Evolutionary conservation across 208 protist species (phyloP), one percentile per base, ranked within the genome.

Genomic region (Porcisia hertigi): DNA sequence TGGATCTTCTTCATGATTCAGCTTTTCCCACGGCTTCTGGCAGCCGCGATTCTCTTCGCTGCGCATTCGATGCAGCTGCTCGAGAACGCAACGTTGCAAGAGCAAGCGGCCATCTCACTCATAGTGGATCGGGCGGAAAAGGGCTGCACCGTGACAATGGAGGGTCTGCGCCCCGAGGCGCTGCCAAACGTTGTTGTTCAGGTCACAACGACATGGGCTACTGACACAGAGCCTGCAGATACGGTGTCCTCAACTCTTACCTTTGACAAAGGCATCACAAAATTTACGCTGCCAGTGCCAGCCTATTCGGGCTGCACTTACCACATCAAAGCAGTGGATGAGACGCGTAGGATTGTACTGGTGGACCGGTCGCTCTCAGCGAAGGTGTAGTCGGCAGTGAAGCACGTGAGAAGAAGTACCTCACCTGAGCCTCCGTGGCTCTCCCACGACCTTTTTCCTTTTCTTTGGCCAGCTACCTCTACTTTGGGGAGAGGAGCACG

Each of bases 1-100:
- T 67, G 78, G 69, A 92, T 96, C 59, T 93, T 93, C 80, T 86
- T 93, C 34, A 82, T 86, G 49, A 88, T 94, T 69, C 86, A 96
- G 69, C 59, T 94, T 18, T 92, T 94, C 76, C 89, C 90, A 3
- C 86, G 88, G 5, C 73, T 94, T 57, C 76, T 96, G n/a, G 84
- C 90, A 8, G 81, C 90, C 1, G 88, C 87, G 1, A 83, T 94
- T 65, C 74, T 96, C 45, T 96, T 91, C 62, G 88, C 89, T 2
- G 86, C 72, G 60, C 86, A 93, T 73, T 82, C 90, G 12, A 81
- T 76, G 54, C 86, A 90, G 57, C 67, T 90, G 30, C 75, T 92
- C 23, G 83, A 80, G 57, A 86, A 87, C 45, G 55, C 67, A 45
- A 85, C 92, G 79, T 63, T 83, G 43, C 75, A 72, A 47, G 88